Evolutionary conservation across 2,329 filamentous ascomycete genomes (phyloP), one percentile per base, ranked within the genome.

Genomic region (Paramyrothecium sp.): DNA sequence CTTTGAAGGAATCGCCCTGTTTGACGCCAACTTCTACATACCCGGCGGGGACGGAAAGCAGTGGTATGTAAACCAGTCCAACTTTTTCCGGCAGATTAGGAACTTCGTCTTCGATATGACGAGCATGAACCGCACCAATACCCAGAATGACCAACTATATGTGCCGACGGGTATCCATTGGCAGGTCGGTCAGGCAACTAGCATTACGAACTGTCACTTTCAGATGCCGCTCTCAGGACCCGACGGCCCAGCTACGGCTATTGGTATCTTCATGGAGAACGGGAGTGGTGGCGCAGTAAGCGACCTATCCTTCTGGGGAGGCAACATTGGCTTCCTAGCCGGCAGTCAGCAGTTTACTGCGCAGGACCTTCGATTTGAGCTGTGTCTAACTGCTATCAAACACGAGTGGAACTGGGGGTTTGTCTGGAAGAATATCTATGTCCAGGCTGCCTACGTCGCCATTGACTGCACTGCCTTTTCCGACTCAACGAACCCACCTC

Each of bases 321-420:
- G 88, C 26, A 30, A 30, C 10, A 30, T 30, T 30, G 26, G 86
- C 51, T 81, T 58, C 34, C 53, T 57, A 86, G 67, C 87, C 57
- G 87, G 87, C 26, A 87, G 81, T 58, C 87, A 90, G 72, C 88
- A 90, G 65, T 87, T 87, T 67, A 87, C 85, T 12, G 84, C 83
- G 3, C 79, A 83, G 30, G 87, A 88, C 65, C 63, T 88, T 60
- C 82, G 77, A 5, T 89, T 89, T 73, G 85, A 85, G 56, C 73
- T 75, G 58, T 87, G 83, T 69, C 76, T 83, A 58, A 88, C 84
- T 8, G 86, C 84, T 23, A 80, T 89, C 41, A 85, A 79, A 70
- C 82, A 88, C 78, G 85, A 86, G 71, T 89, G 87, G 86, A 84
- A 87, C 70, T 89, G 86, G 86, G 78, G 80, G 2, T 89, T 83